Percentiles rank a stretch among this genome's conserved stretches.
Conservation (phyloP, 257 asterid species). For the Nicotiana paniculata region DNA sequence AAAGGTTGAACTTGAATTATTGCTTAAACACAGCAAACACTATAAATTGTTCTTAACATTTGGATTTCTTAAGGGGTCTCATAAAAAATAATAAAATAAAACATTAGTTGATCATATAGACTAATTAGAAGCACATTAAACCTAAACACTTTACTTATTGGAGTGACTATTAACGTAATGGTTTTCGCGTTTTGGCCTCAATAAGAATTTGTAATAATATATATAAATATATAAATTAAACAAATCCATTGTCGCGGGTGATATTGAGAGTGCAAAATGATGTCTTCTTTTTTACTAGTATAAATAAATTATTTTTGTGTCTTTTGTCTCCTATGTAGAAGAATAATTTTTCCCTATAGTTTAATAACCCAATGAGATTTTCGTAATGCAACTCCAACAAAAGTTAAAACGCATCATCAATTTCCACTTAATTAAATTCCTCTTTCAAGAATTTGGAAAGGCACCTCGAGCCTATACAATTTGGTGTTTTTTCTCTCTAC, state of each 20-base stretch:
- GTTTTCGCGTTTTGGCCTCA: neutral
- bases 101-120: neutral
- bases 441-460: neutral
- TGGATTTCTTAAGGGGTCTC: neutral
- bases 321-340: conserved; percentile 16
- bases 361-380: conserved; percentile 1
- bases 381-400: neutral
- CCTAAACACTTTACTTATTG: neutral
- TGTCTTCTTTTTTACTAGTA: neutral
- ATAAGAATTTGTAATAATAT: neutral
- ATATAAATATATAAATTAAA: neutral
- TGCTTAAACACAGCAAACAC: neutral
- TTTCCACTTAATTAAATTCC: neutral
- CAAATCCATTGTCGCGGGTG: neutral
- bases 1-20: neutral
- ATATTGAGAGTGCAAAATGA: conserved; percentile 12
- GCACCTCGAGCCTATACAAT: too few relatives aligned
- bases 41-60: neutral
- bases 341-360: neutral
- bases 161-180: neutral
- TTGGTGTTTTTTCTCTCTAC: too few relatives aligned
- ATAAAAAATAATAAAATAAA: neutral
- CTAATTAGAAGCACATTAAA: neutral
- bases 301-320: neutral
- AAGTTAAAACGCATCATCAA: neutral